These are phyloP conservation scores for Penicillium occitanis DNA, from an alignment of 2,329 filamentous ascomycete genomes.

Conservation along the genomic window DNA sequence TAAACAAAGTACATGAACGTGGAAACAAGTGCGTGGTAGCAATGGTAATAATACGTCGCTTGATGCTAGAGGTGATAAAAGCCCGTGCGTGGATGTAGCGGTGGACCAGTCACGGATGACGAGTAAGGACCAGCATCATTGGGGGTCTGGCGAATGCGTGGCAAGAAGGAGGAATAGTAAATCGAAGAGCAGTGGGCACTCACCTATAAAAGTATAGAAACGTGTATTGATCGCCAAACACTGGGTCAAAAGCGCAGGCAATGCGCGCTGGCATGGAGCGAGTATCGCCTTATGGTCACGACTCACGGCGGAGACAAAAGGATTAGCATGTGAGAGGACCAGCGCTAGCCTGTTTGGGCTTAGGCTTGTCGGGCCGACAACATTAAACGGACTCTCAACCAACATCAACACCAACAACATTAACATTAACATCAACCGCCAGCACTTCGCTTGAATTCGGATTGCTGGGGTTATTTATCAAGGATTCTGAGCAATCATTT, in stretches of 20 bases:
- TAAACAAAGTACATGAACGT: constrained; percentile 3
- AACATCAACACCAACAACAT: not conserved
- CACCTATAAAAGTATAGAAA: constrained; percentile 1
- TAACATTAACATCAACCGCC: not conserved
- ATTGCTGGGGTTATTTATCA: not conserved
- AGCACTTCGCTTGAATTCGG: not conserved
- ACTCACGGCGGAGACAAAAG: not conserved
- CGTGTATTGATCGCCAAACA: not conserved
- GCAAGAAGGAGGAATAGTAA: not conserved
- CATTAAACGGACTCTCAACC: not conserved
- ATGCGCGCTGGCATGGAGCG: not conserved
- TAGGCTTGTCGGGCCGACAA: not conserved
- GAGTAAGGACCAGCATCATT: not conserved
- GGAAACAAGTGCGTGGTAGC: constrained; percentile 42
- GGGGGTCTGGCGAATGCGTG: not conserved
- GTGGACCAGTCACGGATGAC: constrained; percentile 14
- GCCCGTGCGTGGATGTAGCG: constrained; percentile 42
- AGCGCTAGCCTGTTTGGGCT: constrained; percentile 2
- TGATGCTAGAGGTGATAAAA: constrained; percentile 22
- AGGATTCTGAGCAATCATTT: not conserved
- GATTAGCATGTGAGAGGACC: constrained; percentile 8
- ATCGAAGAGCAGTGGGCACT: not conserved
- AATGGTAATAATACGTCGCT: constrained; percentile 27
- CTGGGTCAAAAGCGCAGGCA: constrained; percentile 7
- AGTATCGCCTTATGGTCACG: constrained; percentile 5